These are phyloP conservation scores for Umbelopsis sp. DNA, from an alignment of 371 early-diverging fungal species.

Conservation along the genomic window DNA sequence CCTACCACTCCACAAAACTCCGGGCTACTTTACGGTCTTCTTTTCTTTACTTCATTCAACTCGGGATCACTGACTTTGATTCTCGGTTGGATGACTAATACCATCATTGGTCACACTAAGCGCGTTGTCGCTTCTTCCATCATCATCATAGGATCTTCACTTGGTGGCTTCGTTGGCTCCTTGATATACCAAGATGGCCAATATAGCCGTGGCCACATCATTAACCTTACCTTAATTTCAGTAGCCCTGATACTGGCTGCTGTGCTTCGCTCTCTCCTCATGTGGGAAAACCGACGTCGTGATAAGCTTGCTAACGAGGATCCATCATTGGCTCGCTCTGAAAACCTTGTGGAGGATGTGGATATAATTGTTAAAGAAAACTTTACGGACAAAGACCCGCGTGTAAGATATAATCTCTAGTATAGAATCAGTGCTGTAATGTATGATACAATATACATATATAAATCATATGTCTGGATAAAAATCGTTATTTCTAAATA, in stretches of 20 bases:
- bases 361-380: slow-evolving; percentile 22
- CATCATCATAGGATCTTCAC: slow-evolving; percentile 24
- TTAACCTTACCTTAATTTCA: slow-evolving; percentile 22
- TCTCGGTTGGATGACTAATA: slow-evolving; percentile 26
- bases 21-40: slow-evolving; percentile 20
- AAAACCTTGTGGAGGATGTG: slow-evolving; percentile 10
- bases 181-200: slow-evolving; percentile 23
- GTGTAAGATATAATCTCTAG: slow-evolving; percentile 22
- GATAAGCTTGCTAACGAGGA: slow-evolving; percentile 9
- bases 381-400: slow-evolving; percentile 26
- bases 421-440: too few species aligned
- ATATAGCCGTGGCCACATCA: slow-evolving; percentile 24
- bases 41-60: slow-evolving; percentile 29
- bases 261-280: slow-evolving; percentile 20
- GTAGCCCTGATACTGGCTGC: slow-evolving; percentile 17
- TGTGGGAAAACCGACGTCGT: slow-evolving; percentile 23
- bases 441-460: too few species aligned
- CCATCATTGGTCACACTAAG: slow-evolving; percentile 28
- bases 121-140: slow-evolving; percentile 24
- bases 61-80: slow-evolving; percentile 28
- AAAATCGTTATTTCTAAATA: too few species aligned
- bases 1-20: background rate
- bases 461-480: background rate
- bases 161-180: slow-evolving; percentile 24
- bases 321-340: background rate